A percentile compares a stretch with the other conserved stretches of the same genome.
phyloP scores from a whole-genome alignment of 108 stramenopile genomes.

The Skeletonema tropicum region DNA sequence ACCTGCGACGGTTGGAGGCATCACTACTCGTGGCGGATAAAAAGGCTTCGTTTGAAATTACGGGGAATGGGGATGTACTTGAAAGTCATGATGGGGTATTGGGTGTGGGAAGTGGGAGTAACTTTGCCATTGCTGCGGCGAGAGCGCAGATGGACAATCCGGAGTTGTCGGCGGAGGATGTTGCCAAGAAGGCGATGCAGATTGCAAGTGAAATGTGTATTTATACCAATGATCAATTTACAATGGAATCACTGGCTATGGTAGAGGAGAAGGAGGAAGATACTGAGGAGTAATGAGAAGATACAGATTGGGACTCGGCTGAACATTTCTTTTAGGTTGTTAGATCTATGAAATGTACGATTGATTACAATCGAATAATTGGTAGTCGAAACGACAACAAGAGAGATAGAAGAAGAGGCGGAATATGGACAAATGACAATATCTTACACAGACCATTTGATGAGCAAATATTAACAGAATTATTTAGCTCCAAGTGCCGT shows the following conservation, averaged over 20 bases:
- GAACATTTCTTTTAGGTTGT: neutral
- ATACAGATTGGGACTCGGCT: neutral
- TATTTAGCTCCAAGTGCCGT: constrained; percentile 53
- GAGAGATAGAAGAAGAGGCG: neutral
- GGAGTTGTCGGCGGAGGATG: constrained; percentile 90
- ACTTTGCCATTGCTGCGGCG: constrained; percentile 93
- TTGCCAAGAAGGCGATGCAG: constrained; percentile 90
- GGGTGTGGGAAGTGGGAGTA: constrained; percentile 88
- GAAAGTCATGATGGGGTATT: constrained; percentile 93
- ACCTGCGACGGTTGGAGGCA: constrained; percentile 94
- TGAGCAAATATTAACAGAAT: neutral
- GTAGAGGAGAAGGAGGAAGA: constrained; percentile 51
- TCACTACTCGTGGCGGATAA: constrained; percentile 90
- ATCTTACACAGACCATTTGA: neutral
- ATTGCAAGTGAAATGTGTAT: constrained; percentile 97
- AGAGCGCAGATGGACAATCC: constrained; percentile 87
- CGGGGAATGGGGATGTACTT: constrained; percentile 97
- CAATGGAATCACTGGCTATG: constrained; percentile 65
- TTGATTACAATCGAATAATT: neutral
- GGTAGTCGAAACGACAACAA: neutral
- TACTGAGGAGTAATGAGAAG: neutral
- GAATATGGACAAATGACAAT: neutral
- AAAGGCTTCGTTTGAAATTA: constrained; percentile 86
- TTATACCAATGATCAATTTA: constrained; percentile 94
- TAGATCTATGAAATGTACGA: neutral